phyloP scores from a whole-genome alignment of 306 rosid species.

The Quercus engelmannii region DNA sequence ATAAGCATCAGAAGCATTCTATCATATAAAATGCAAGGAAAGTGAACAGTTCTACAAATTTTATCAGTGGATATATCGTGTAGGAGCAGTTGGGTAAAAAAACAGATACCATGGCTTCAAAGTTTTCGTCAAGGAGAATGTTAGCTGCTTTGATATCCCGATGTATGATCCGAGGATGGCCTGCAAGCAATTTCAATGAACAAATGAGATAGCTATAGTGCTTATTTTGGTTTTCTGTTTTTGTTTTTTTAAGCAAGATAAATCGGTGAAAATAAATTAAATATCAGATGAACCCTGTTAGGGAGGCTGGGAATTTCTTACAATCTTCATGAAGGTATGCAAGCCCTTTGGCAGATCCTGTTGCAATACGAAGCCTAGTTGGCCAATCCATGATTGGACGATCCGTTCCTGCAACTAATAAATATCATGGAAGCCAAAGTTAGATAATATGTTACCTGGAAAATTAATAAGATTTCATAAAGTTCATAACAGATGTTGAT shows the following conservation, averaged over 20 bases:
- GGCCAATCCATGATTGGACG: constrained; percentile 74
- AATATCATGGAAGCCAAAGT: neutral
- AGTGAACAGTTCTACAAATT: neutral
- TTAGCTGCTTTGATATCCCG: constrained; percentile 90
- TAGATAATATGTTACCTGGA: neutral
- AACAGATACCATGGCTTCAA: constrained; percentile 73
- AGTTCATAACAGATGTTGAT: neutral
- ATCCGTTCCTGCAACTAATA: constrained; percentile 45
- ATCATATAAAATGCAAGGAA: neutral
- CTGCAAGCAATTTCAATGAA: constrained; percentile 32
- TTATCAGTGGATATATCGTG: neutral
- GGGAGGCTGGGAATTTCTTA: constrained; percentile 32
- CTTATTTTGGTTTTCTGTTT: no score
- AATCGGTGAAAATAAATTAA: no score
- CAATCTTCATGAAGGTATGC: constrained; percentile 91
- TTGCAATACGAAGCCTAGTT: constrained; percentile 63
- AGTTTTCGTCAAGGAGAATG: constrained; percentile 69
- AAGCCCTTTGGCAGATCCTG: constrained; percentile 84
- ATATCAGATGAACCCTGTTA: neutral
- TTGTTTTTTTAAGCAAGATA: no score
- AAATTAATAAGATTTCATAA: neutral
- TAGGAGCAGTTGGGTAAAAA: neutral
- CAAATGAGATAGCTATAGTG: neutral
- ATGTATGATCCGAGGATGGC: constrained; percentile 83
- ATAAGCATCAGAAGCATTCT: neutral